phyloP scores from a whole-genome alignment of 2,329 filamentous ascomycete species.

The Fusarium mundagurra region DNA sequence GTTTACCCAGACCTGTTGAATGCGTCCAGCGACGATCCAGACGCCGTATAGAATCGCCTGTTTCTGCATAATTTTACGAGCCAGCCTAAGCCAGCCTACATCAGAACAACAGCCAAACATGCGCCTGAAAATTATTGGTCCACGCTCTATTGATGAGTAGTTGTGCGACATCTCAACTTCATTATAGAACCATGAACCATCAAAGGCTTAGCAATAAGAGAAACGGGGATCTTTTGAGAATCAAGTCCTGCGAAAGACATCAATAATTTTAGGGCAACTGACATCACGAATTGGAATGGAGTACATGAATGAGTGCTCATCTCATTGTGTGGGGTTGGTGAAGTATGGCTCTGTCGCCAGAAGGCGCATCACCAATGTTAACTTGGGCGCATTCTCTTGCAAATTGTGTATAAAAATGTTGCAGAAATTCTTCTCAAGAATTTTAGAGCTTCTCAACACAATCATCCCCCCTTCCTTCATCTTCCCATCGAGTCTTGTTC shows the following conservation, averaged over 20 bases:
- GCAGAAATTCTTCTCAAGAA: too few species aligned
- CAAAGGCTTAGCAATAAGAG: background rate
- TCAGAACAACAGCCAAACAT: background rate
- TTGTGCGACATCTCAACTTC: background rate
- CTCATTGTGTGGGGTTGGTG: background rate
- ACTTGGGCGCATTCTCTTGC: background rate
- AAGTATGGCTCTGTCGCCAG: slow-evolving; percentile 16
- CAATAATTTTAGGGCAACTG: background rate
- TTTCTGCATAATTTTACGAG: background rate
- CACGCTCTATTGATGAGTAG: background rate
- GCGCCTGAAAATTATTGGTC: background rate
- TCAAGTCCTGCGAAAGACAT: background rate
- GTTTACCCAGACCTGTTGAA: background rate
- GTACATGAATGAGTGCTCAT: background rate
- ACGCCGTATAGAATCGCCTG: background rate
- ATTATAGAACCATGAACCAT: background rate
- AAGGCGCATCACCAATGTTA: slow-evolving; percentile 27
- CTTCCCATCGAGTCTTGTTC: background rate
- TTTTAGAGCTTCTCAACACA: too few species aligned
- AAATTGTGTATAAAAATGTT: background rate
- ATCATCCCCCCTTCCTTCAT: accelerated
- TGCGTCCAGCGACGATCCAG: background rate
- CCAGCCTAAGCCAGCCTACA: background rate
- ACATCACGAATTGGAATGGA: background rate
- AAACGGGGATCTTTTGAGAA: background rate